Base-by-base conservation (phyloP, 129 eudicot species). In the Smallanthus sonchifolius region DNA sequence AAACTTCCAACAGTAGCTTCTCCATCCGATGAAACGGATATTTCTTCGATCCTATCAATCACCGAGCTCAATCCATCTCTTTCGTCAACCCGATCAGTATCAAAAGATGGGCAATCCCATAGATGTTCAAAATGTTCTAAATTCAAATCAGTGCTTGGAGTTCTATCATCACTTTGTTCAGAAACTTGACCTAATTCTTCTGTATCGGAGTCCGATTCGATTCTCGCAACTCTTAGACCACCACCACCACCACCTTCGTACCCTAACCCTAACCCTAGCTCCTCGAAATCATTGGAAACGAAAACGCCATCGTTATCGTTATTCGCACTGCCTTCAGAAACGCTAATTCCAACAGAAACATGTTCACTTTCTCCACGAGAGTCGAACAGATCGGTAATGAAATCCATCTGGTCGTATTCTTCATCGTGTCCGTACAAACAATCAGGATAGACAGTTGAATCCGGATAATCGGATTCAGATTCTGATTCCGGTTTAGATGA, bases 351-450 rank as follows among this genome's bases (percentile, higher is more conserved):
- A 36, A 39, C 72, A 2, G 76, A 19, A 15, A 47, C 75, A 57
- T 38, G 69, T 2, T 75, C 81, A 2, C 5, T 69, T 69, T 77
- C 77, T 37, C 79, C 78, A 37, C 72, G 78, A 65, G 87, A 34
- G 30, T 81, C 90, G 39, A 91, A 88, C 72, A 91, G 83, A 81
- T 91, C 86, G 39, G 92, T 84, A 10, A 91, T 86, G 61, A 76
- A 87, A 84, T 86, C 84, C 85, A 86, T 79, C 4, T 88, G 92
- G 39, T 84, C 89, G 24, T 89, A 88, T 30, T 57, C 79, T 11
- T 84, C 86, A 57, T 83, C 88, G 5, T 87, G 80, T 14, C 60
- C 77, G 52, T 65, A 76, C 40, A 81, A 65, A 76, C 79, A 81
- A 75, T 80, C 77, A 38, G 76, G 81, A 54, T 57, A 80, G 17